Percentiles rank a stretch among this genome's conserved stretches.
Evolutionary conservation across 2,329 filamentous ascomycete genomes (phyloP).

Genomic region (Neospermospora avenae): DNA sequence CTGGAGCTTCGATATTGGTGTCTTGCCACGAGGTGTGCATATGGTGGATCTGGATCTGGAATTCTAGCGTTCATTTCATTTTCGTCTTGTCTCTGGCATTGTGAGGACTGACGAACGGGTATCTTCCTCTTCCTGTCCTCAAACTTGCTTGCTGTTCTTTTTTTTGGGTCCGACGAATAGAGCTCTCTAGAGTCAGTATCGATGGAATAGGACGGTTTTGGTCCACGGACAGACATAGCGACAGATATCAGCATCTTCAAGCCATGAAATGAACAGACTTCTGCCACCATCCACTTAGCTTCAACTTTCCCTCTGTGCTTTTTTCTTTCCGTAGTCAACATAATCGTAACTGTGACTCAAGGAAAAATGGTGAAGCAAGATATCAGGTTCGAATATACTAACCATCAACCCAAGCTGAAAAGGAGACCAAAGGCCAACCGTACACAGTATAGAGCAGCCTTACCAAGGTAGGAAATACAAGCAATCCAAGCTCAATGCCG

Average conservation of each 20-base stretch:
- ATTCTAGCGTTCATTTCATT: background rate
- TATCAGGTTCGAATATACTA: too few relatives aligned
- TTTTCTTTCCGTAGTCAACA: background rate
- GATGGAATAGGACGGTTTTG: background rate
- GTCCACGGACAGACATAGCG: background rate
- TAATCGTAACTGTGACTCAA: too few relatives aligned
- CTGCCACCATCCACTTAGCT: background rate
- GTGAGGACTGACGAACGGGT: background rate
- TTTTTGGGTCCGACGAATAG: background rate
- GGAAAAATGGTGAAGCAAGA: too few relatives aligned
- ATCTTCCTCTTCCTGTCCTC: background rate
- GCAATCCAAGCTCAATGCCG: background rate
- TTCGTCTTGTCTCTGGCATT: too few relatives aligned
- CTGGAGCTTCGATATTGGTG: background rate
- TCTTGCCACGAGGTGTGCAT: conserved; percentile 3
- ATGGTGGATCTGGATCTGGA: conserved; percentile 1
- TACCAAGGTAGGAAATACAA: too few relatives aligned
- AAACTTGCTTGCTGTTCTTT: background rate
- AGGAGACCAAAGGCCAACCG: too few relatives aligned
- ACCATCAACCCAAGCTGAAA: too few relatives aligned
- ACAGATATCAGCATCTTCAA: conserved; percentile 9
- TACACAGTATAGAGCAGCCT: too few relatives aligned
- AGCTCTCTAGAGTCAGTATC: background rate
- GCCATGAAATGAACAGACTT: conserved; percentile 11
- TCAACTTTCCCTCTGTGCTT: background rate